Percentiles rank a stretch among this genome's conserved stretches.
Evolutionary conservation across 257 asterid species (phyloP).

Genomic region (Anisodus tanguticus): DNA sequence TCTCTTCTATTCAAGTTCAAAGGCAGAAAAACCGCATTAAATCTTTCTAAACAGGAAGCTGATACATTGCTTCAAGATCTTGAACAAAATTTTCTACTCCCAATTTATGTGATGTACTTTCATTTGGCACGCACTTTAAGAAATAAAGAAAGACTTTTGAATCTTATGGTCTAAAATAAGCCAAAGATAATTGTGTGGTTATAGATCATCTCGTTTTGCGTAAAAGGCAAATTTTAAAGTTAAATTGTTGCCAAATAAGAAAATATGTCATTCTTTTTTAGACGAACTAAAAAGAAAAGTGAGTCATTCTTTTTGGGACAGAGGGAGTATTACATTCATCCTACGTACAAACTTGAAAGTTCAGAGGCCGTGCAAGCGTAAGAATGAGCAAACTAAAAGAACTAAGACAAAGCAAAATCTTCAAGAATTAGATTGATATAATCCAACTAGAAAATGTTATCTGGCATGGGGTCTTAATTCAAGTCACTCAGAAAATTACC

Average conservation of each 20-base stretch:
- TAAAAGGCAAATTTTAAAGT: too few species aligned
- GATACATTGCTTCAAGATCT: neutral
- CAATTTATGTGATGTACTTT: too few species aligned
- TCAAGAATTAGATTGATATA: neutral
- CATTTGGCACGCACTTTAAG: too few species aligned
- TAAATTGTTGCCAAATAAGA: too few species aligned
- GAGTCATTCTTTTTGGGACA: too few species aligned
- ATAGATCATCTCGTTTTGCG: too few species aligned
- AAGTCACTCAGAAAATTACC: neutral
- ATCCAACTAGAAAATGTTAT: conserved; percentile 2
- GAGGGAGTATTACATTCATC: neutral
- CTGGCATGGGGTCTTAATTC: neutral
- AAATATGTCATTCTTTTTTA: too few species aligned
- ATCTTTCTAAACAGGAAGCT: neutral
- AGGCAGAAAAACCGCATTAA: neutral
- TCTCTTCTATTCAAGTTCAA: too few species aligned
- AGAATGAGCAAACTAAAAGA: neutral
- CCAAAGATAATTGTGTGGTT: too few species aligned
- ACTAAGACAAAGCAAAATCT: neutral
- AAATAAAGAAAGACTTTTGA: too few species aligned
- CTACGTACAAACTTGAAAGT: neutral
- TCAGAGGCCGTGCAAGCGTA: neutral
- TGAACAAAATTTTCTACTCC: neutral
- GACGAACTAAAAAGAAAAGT: too few species aligned
- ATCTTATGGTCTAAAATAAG: too few species aligned